Percentiles rank a stretch among this genome's conserved stretches.
These are phyloP conservation scores for Penicillium silybi DNA, from an alignment of 495 filamentous ascomycete genomes.

Conservation along the genomic window DNA sequence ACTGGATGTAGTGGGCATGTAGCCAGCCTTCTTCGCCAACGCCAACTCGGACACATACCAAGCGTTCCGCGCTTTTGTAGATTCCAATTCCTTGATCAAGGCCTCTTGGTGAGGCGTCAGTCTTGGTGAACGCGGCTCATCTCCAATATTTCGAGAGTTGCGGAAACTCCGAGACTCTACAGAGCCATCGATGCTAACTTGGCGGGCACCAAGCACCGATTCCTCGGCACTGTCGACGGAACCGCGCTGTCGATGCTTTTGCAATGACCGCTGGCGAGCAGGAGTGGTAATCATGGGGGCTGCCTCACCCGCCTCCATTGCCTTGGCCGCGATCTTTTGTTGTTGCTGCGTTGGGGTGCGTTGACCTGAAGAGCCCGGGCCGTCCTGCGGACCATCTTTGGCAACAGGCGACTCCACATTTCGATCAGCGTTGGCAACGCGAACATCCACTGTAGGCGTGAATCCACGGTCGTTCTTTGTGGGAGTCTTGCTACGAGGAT, in stretches of 20 bases:
- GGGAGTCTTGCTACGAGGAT: conserved; percentile 57
- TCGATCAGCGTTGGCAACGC: conserved; percentile 41
- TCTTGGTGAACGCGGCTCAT: conserved; percentile 44
- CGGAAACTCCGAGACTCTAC: conserved; percentile 38
- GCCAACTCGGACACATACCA: conserved; percentile 97
- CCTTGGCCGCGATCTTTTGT: conserved; percentile 38
- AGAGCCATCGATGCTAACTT: conserved; percentile 42
- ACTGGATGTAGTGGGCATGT: conserved; percentile 66
- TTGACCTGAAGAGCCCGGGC: conserved; percentile 49
- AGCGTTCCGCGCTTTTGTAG: conserved; percentile 76
- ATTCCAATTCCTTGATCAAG: conserved; percentile 77
- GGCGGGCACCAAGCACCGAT: conserved; percentile 37
- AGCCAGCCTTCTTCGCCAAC: conserved; percentile 82
- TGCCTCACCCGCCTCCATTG: conserved; percentile 49
- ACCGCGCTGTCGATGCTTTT: conserved; percentile 37
- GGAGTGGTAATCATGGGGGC: conserved; percentile 42
- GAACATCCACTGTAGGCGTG: conserved; percentile 49
- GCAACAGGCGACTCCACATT: conserved; percentile 53
- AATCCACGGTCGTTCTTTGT: conserved; percentile 49
- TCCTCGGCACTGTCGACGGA: conserved; percentile 47
- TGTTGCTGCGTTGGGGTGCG: conserved; percentile 58
- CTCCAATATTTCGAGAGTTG: conserved; percentile 35
- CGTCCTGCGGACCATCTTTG: conserved; percentile 45
- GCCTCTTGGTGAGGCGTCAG: conserved; percentile 48
- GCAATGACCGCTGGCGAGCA: conserved; percentile 41